Conservation (phyloP, 805 yeast genomes). For the Yarrowia divulgata region DNA sequence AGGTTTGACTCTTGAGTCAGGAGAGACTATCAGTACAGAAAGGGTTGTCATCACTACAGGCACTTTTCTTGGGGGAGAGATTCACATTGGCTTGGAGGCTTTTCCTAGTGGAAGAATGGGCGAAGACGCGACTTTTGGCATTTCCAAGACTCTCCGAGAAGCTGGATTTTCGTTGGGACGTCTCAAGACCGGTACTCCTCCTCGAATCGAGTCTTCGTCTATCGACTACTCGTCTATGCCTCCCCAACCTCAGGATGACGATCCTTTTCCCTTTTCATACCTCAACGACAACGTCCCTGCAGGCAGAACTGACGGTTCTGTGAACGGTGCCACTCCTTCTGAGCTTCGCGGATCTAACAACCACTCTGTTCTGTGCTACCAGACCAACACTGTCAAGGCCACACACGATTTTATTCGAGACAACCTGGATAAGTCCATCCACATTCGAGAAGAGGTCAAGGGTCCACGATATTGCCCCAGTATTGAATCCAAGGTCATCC, state of each 20-base stretch:
- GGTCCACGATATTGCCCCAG: slow-evolving; percentile 99
- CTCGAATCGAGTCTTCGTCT: slow-evolving; percentile 74
- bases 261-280: slow-evolving; percentile 90
- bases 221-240: slow-evolving; percentile 70
- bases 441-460: slow-evolving; percentile 89
- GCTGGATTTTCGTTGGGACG: slow-evolving; percentile 88
- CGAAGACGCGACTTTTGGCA: slow-evolving; percentile 88
- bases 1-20: slow-evolving; percentile 79
- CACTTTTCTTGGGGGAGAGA: slow-evolving; percentile 92
- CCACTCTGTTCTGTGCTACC: slow-evolving; percentile 63
- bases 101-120: slow-evolving; percentile 94
- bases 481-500: slow-evolving; percentile 83
- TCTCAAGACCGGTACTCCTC: slow-evolving; percentile 97
- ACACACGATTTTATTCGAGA: slow-evolving; percentile 72
- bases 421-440: slow-evolving; percentile 84
- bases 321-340: slow-evolving; percentile 53
- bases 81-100: slow-evolving; percentile 82
- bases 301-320: slow-evolving; percentile 40
- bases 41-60: slow-evolving; percentile 93
- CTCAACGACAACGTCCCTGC: slow-evolving; percentile 70
- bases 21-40: slow-evolving; percentile 63
- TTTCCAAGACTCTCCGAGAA: slow-evolving; percentile 75
- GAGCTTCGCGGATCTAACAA: slow-evolving; percentile 5
- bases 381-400: slow-evolving; percentile 77
- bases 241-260: slow-evolving; percentile 80